Base-by-base conservation (phyloP, 805 yeast species). In the Candida golubevii region DNA sequence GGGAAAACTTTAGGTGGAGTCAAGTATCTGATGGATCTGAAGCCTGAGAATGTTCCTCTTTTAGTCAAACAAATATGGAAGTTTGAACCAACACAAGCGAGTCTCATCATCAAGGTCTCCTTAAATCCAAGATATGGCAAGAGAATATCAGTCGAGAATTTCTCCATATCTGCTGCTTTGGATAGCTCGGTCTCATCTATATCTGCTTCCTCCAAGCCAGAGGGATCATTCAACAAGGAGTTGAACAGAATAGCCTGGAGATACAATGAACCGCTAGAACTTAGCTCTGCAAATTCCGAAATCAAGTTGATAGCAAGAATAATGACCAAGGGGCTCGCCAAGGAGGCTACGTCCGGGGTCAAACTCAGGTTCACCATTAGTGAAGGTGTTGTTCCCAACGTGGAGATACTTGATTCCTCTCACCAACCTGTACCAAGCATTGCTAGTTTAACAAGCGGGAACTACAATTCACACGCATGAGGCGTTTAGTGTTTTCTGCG, bases 161-260 rank as follows among this genome's bases (percentile, higher is more conserved):
- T 85, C 41, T 71, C 77, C 33, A 72, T 85, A 7, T 74, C 83
- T 7, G 87, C 82, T 6, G 75, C 85, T 3, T 69, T 84, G 42
- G 61, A 58, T 36, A 69, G 74, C 13, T 85, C 83, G 32, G 83
- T 85, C 9, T 75, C 79, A 13, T 75, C 84, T 3, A 68, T 81
- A 1, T 73, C 83, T 15, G 97, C 97, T 0, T 81, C 89, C 49
- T 85, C 96, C 3, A 88, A 86, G 61, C 99, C 99, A 6, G 82
- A 85, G 44, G 98, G 97, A 45, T 79, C 95, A 1, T 91, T 89
- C 72, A 88, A 84, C 65, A 84, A 80, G 58, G 97, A 89, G 41
- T 82, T 80, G 59, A 83, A 80, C 54, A 79, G 97, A 65, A 83
- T 93, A 46, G 83, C 93, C 0, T 90, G 97, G 97, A 79, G 85